A percentile compares a stretch with the other conserved stretches of the same genome.
Evolutionary conservation across 1,139 yeast species (phyloP).

Genomic region (Yamadazyma jaroonii): DNA sequence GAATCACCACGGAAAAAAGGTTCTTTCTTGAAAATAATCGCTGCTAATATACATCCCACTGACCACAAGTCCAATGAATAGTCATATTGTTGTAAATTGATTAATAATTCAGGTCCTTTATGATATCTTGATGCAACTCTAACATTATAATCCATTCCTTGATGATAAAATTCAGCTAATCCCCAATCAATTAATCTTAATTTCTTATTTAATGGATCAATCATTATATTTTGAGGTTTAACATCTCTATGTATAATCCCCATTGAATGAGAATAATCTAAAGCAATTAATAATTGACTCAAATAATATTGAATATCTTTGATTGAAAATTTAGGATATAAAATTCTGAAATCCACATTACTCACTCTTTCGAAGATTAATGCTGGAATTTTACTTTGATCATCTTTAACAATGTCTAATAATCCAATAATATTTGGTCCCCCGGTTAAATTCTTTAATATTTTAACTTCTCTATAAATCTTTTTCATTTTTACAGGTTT

Average conservation of each 20-base stretch:
- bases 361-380: constrained; percentile 68
- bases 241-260: constrained; percentile 85
- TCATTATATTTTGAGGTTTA: constrained; percentile 83
- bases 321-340: constrained; percentile 65
- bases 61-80: constrained; percentile 81
- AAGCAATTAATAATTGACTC: constrained; percentile 64
- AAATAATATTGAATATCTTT: constrained; percentile 69
- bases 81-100: constrained; percentile 72
- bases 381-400: constrained; percentile 71
- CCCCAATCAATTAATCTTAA: constrained; percentile 83
- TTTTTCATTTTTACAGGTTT: constrained; percentile 81
- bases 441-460: constrained; percentile 68
- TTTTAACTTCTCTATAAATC: constrained; percentile 73
- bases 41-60: constrained; percentile 78
- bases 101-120: constrained; percentile 77
- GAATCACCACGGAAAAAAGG: constrained; percentile 80
- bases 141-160: constrained; percentile 75
- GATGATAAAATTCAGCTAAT: constrained; percentile 76
- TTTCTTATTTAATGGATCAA: constrained; percentile 62
- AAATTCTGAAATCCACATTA: constrained; percentile 68
- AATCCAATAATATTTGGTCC: constrained; percentile 72
- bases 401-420: constrained; percentile 74
- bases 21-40: constrained; percentile 71
- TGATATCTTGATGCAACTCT: constrained; percentile 79
- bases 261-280: constrained; percentile 77